Conservation (phyloP, 306 rosid species). For the Fragaria nilgerrensis region DNA sequence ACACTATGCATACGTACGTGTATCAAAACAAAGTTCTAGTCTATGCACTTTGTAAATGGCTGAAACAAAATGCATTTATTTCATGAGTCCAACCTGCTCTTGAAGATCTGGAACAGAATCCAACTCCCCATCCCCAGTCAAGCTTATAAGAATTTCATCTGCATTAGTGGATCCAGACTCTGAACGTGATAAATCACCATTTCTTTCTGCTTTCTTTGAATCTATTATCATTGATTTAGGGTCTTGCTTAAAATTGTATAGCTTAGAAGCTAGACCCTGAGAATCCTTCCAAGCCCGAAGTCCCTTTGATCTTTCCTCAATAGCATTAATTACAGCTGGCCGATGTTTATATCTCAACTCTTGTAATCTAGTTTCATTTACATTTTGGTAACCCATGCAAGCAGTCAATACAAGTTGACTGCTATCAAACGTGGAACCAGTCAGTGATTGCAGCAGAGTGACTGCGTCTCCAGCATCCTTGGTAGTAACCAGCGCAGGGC, state of each 20-base stretch:
- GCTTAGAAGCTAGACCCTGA: conserved; percentile 86
- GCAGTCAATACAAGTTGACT: conserved; percentile 98
- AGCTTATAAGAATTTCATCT: conserved; percentile 72
- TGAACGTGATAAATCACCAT: conserved; percentile 58
- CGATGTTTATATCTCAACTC: conserved; percentile 89
- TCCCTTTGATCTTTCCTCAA: conserved; percentile 94
- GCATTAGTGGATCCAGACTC: conserved; percentile 90
- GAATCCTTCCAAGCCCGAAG: conserved; percentile 82
- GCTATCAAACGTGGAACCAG: conserved; percentile 99
- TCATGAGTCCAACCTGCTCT: conserved; percentile 60
- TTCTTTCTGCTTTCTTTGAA: conserved; percentile 43
- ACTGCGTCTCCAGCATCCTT: conserved; percentile 99
- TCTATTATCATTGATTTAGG: conserved; percentile 49
- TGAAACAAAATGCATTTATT: conserved; percentile 20
- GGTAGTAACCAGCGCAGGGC: conserved; percentile 95
- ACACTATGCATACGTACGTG: too few relatives aligned
- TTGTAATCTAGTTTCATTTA: conserved; percentile 71
- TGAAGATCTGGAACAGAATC: conserved; percentile 83
- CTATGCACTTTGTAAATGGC: not conserved
- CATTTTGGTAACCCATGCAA: conserved; percentile 96
- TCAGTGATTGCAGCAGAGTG: conserved; percentile 91
- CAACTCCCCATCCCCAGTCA: conserved; percentile 76
- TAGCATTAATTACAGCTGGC: conserved; percentile 65
- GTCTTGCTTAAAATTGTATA: conserved; percentile 74
- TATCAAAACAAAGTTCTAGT: not conserved